Conservation (phyloP, 495 filamentous ascomycete genomes). For the Neurospora sp. region DNA sequence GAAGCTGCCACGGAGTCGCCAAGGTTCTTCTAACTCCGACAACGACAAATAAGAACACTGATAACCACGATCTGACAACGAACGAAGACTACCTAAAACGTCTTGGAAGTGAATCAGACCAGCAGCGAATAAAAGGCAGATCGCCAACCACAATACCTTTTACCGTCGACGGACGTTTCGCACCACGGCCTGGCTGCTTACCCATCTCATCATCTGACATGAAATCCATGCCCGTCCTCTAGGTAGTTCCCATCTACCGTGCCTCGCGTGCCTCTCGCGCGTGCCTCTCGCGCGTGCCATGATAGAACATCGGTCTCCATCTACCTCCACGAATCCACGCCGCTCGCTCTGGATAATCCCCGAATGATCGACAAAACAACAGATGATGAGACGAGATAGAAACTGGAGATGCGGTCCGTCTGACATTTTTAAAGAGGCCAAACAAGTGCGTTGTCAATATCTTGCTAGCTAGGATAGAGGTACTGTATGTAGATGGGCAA, state of each 20-base stretch:
- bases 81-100: not conserved
- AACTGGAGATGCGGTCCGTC: not conserved
- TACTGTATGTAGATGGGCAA: too few relatives aligned
- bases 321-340: not conserved
- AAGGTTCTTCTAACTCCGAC: not conserved
- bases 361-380: not conserved
- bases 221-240: not conserved
- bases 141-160: not conserved
- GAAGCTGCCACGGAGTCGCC: not conserved
- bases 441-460: not conserved
- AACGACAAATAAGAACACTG: not conserved
- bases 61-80: not conserved
- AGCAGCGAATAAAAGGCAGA: not conserved
- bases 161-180: too few relatives aligned
- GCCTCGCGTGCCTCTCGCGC: not conserved
- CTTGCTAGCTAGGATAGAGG: too few relatives aligned
- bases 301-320: not conserved
- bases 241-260: not conserved
- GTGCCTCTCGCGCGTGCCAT: not conserved
- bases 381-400: not conserved
- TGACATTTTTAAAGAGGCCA: not conserved
- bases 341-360: not conserved
- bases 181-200: not conserved
- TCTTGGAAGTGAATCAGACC: not conserved
- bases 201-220: not conserved